Conservation (phyloP, 2,329 filamentous ascomycete genomes). For the Penicillium frequentans region DNA sequence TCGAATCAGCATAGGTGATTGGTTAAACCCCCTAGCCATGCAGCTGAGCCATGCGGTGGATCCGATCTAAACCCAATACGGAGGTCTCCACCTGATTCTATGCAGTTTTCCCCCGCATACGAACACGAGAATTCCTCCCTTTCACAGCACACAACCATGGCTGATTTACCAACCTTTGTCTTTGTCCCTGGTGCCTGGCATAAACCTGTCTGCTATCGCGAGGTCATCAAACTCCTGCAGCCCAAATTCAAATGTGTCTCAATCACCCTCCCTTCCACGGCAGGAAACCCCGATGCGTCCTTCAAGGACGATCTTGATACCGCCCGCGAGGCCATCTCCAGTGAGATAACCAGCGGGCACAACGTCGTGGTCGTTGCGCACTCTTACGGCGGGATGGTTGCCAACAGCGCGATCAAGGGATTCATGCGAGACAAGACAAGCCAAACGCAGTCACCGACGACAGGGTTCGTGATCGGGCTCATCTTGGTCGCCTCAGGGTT, state of each 20-base stretch:
- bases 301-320: slow-evolving; percentile 47
- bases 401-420: slow-evolving; percentile 48
- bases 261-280: slow-evolving; percentile 43
- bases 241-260: slow-evolving; percentile 32
- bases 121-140: background rate
- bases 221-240: slow-evolving; percentile 36
- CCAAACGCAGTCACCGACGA: background rate
- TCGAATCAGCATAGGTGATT: no score
- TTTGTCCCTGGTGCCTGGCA: slow-evolving; percentile 55
- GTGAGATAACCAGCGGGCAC: slow-evolving; percentile 37
- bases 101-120: background rate
- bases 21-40: no score
- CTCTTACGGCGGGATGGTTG: slow-evolving; percentile 52
- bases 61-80: no score
- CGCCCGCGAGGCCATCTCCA: slow-evolving; percentile 36
- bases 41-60: no score
- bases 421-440: slow-evolving; percentile 29
- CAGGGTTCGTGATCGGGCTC: slow-evolving; percentile 47
- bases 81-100: no score
- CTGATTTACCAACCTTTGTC: slow-evolving; percentile 38
- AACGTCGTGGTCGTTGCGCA: slow-evolving; percentile 52
- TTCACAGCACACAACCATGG: background rate
- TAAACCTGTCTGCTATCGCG: slow-evolving; percentile 37
- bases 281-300: slow-evolving; percentile 34
- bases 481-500: slow-evolving; percentile 50